phyloP scores from a whole-genome alignment of 306 rosid genomes.

The Argentina anserina region DNA sequence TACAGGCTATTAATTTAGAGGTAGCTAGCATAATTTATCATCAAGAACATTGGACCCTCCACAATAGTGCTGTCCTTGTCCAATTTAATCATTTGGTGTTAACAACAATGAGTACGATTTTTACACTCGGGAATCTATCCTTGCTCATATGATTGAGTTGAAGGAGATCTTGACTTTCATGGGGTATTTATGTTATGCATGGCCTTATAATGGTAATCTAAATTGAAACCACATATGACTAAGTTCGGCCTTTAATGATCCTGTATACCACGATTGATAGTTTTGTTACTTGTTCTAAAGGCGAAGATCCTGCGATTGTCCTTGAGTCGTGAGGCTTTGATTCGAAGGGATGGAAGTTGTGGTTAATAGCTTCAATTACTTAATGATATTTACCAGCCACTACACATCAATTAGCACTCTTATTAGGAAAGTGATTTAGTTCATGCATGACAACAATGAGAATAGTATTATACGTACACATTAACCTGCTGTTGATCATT shows the following conservation, averaged over 20 bases:
- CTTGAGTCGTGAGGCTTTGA: too few relatives aligned
- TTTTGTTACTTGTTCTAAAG: neutral
- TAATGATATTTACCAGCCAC: neutral
- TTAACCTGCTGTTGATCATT: neutral
- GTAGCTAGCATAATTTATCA: constrained; percentile 2
- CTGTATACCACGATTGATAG: neutral
- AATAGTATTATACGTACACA: neutral
- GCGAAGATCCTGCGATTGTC: too few relatives aligned
- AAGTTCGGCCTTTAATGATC: neutral
- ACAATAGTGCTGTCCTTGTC: constrained; percentile 8
- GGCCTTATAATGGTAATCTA: neutral
- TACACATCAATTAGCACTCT: neutral
- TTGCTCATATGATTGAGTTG: neutral
- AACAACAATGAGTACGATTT: neutral
- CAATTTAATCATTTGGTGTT: neutral
- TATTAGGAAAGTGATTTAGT: neutral
- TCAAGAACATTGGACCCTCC: neutral
- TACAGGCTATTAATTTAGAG: constrained; percentile 6
- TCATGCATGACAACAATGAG: neutral
- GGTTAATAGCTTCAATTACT: too few relatives aligned
- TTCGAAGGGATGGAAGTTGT: neutral
- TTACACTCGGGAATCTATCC: neutral
- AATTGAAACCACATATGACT: neutral
- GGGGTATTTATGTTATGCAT: neutral
- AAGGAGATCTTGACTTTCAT: neutral